Conservation (phyloP, 768 basidiomycete species). For the Leccinum imitatum region DNA sequence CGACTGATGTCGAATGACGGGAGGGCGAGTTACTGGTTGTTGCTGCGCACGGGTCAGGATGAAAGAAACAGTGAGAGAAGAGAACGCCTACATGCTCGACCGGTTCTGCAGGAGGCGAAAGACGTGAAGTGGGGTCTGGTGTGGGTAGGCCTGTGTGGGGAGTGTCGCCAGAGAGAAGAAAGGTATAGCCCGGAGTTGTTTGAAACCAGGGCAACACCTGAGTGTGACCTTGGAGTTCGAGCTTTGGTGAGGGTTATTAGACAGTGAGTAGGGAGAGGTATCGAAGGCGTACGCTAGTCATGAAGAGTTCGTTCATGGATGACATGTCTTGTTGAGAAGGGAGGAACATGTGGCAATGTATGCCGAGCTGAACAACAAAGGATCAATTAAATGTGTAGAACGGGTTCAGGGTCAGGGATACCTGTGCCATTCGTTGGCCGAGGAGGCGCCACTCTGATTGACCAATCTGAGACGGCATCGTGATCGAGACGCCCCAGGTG, state of each 20-base stretch:
- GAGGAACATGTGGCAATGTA: slow-evolving; percentile 60
- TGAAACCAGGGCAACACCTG: slow-evolving; percentile 40
- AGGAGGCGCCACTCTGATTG: slow-evolving; percentile 43
- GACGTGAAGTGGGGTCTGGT: not conserved
- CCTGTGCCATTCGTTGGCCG: slow-evolving; percentile 46
- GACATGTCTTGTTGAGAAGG: slow-evolving; percentile 46
- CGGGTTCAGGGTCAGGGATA: slow-evolving; percentile 26
- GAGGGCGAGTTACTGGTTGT: slow-evolving; percentile 12
- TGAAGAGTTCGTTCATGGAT: slow-evolving; percentile 48
- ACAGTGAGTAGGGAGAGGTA: not conserved
- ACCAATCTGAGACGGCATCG: slow-evolving; percentile 29
- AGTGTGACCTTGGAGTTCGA: slow-evolving; percentile 26
- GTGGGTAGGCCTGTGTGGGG: slow-evolving; percentile 7
- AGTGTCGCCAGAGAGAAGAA: slow-evolving; percentile 46
- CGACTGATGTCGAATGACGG: slow-evolving; percentile 30
- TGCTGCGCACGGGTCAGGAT: slow-evolving; percentile 14
- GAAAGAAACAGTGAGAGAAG: not conserved
- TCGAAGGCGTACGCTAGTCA: slow-evolving; percentile 38
- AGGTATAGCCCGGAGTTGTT: slow-evolving; percentile 35
- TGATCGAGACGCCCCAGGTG: slow-evolving; percentile 24
- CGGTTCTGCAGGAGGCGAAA: not conserved
- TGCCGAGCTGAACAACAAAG: slow-evolving; percentile 41
- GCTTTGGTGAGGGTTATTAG: slow-evolving; percentile 14
- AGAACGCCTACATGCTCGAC: slow-evolving; percentile 15
- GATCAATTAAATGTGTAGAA: slow-evolving; percentile 18